phyloP scores from a whole-genome alignment of 257 asterid genomes.

The Striga asiatica region DNA sequence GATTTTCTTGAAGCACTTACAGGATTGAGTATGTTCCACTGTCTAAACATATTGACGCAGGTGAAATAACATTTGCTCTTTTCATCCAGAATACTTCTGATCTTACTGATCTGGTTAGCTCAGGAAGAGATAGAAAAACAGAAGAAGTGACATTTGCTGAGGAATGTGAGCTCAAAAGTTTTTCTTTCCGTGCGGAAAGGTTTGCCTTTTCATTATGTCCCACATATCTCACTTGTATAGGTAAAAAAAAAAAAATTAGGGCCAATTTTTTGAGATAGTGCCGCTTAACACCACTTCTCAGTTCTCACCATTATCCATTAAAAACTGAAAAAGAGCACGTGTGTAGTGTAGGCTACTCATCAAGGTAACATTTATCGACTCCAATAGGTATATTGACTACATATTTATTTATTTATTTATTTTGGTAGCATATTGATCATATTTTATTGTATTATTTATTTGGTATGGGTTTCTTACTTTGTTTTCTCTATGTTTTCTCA shows the following conservation, averaged over 20 bases:
- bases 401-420: no score
- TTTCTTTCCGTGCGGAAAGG: constrained; percentile 79
- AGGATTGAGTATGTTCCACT: no score
- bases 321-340: no score
- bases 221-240: not conserved
- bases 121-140: constrained; percentile 85
- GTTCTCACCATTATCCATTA: no score
- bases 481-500: not conserved
- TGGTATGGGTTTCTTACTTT: not conserved
- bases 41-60: no score
- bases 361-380: not conserved
- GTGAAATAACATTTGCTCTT: no score
- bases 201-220: constrained; percentile 18
- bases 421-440: not conserved
- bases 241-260: not conserved
- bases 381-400: no score
- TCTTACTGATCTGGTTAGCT: constrained; percentile 83
- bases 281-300: no score
- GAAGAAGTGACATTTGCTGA: constrained; percentile 81
- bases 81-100: constrained; percentile 64
- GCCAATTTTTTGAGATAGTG: constrained; percentile 4
- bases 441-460: no score
- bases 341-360: no score
- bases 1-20: no score
- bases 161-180: constrained; percentile 69